These are phyloP conservation scores for Clonostachys byssicola DNA, from an alignment of 2,329 filamentous ascomycete species.

Conservation along the genomic window DNA sequence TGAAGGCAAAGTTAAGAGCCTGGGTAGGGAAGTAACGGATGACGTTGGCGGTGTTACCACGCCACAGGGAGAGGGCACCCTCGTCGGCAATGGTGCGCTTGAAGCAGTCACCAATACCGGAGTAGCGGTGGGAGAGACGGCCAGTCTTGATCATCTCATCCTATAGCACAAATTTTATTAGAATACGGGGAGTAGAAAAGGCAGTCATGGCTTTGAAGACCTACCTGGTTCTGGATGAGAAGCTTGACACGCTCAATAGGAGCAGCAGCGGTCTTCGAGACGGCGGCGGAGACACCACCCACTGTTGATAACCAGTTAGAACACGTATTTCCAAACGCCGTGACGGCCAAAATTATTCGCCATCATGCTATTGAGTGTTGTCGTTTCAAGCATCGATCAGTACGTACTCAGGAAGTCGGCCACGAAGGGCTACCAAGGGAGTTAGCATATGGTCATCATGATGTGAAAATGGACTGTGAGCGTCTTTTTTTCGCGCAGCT, in stretches of 20 bases:
- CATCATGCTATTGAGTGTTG: too few species aligned
- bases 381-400: not conserved
- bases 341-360: not conserved
- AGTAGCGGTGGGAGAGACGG: slow-evolving; percentile 97
- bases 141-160: slow-evolving; percentile 99
- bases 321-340: not conserved
- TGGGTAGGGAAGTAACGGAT: slow-evolving; percentile 99
- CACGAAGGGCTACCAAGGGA: slow-evolving; percentile 71
- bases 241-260: slow-evolving; percentile 99
- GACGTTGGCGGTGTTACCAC: slow-evolving; percentile 99
- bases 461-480: too few species aligned
- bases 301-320: slow-evolving; percentile 50
- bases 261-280: slow-evolving; percentile 99
- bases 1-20: slow-evolving; percentile 99
- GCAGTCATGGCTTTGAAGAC: slow-evolving; percentile 25
- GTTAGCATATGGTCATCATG: slow-evolving; percentile 22
- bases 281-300: slow-evolving; percentile 99
- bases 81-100: slow-evolving; percentile 82
- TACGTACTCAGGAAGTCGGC: slow-evolving; percentile 98
- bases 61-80: slow-evolving; percentile 94
- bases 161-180: slow-evolving; percentile 37
- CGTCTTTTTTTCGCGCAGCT: too few species aligned
- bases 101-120: slow-evolving; percentile 94
- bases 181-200: slow-evolving; percentile 19
- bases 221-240: slow-evolving; percentile 99